Evolutionary conservation across 2,329 filamentous ascomycete species (phyloP).

Genomic region (Pyricularia sp.): DNA sequence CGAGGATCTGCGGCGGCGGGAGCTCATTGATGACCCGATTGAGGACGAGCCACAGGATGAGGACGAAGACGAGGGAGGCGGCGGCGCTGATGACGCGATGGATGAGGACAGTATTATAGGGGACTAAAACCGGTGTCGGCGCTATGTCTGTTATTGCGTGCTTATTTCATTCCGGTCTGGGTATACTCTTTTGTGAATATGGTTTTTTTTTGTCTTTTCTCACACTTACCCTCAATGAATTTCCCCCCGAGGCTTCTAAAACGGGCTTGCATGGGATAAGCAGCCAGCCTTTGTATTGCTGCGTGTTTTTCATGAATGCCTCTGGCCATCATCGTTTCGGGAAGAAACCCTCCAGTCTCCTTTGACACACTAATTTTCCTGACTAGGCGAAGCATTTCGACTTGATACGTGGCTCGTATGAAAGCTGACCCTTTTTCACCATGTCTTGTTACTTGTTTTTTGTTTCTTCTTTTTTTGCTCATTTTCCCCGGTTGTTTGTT

Average conservation of each 20-base stretch:
- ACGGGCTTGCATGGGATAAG: background rate
- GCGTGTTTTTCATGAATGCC: background rate
- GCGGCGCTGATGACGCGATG: conserved; percentile 22
- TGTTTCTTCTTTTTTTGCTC: background rate
- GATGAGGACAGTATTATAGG: conserved; percentile 35
- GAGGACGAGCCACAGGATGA: conserved; percentile 32
- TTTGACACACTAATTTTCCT: background rate
- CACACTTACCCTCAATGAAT: background rate
- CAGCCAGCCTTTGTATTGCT: background rate
- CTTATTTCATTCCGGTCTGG: background rate
- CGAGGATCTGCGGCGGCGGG: conserved; percentile 46
- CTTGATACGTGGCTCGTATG: background rate
- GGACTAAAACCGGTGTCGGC: conserved; percentile 23
- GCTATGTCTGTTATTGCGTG: background rate
- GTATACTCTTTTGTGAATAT: conserved; percentile 1
- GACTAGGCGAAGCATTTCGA: background rate
- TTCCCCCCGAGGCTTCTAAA: background rate
- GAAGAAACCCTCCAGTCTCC: background rate
- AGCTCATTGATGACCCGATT: conserved; percentile 40
- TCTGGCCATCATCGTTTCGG: background rate
- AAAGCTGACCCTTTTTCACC: background rate
- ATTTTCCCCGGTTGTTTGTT: background rate
- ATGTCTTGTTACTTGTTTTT: background rate
- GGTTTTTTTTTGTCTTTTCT: background rate
- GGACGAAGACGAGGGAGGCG: conserved; percentile 14